Evolutionary conservation across 2,329 filamentous ascomycete genomes (phyloP).

Genomic region (Byssoonygena ceratinophila): DNA sequence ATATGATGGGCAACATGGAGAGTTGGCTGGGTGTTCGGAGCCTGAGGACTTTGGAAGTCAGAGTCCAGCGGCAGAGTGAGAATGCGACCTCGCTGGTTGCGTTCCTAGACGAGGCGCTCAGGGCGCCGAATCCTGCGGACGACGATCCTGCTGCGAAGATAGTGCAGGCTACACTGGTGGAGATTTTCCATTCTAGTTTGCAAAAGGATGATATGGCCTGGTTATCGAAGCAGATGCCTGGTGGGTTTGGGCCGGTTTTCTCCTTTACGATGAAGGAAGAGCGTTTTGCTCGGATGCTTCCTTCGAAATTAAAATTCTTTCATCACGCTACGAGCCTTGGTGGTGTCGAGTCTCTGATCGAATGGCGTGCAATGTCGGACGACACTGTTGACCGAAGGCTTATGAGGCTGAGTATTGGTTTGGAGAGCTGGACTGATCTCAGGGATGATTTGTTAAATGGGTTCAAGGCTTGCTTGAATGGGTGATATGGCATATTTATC

Average conservation of each 20-base stretch:
- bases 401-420: slow-evolving; percentile 71
- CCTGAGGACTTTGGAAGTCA: slow-evolving; percentile 71
- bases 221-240: slow-evolving; percentile 80
- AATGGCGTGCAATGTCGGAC: slow-evolving; percentile 92
- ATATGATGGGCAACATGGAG: slow-evolving; percentile 80
- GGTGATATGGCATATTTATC: neutral
- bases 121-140: slow-evolving; percentile 28
- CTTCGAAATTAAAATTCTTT: slow-evolving; percentile 70
- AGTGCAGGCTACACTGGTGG: slow-evolving; percentile 47
- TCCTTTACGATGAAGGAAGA: slow-evolving; percentile 55
- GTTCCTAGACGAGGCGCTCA: slow-evolving; percentile 54
- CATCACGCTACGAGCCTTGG: slow-evolving; percentile 91
- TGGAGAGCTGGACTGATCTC: slow-evolving; percentile 80
- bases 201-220: slow-evolving; percentile 60
- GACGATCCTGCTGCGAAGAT: slow-evolving; percentile 34
- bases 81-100: slow-evolving; percentile 59
- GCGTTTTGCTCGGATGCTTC: slow-evolving; percentile 55
- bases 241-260: slow-evolving; percentile 83
- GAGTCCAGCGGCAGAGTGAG: slow-evolving; percentile 64
- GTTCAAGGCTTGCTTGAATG: slow-evolving; percentile 45
- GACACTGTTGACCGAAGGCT: slow-evolving; percentile 57
- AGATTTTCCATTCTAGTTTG: slow-evolving; percentile 66
- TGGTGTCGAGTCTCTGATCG: slow-evolving; percentile 88
- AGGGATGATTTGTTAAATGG: slow-evolving; percentile 60
- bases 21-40: slow-evolving; percentile 85